These are phyloP conservation scores for Trichoderma simmonsii DNA, from an alignment of 2,329 filamentous ascomycete species.

Conservation along the genomic window DNA sequence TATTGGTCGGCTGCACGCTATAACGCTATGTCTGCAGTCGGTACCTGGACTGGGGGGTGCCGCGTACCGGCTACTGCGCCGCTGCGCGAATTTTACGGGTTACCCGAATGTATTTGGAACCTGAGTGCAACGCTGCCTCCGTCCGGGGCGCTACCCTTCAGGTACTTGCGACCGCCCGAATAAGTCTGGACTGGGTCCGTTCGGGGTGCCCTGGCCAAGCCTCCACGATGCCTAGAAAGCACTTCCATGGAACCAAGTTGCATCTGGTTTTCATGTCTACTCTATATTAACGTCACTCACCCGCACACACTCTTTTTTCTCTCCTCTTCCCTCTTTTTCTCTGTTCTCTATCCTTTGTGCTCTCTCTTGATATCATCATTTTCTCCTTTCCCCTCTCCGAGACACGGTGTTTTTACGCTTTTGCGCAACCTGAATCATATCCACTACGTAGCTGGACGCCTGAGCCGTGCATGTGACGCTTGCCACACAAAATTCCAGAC, in stretches of 20 bases:
- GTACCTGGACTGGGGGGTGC: background rate
- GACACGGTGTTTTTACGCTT: background rate
- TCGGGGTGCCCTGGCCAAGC: background rate
- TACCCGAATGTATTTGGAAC: background rate
- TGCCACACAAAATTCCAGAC: slow-evolving; percentile 6
- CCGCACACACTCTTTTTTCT: background rate
- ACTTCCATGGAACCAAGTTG: background rate
- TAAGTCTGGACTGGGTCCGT: background rate
- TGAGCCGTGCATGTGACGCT: slow-evolving; percentile 13
- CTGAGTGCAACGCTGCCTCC: background rate
- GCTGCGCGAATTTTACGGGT: background rate
- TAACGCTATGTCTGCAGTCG: background rate
- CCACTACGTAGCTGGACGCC: background rate
- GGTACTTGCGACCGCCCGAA: background rate
- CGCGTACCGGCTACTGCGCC: background rate
- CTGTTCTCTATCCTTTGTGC: background rate
- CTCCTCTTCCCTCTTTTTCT: background rate
- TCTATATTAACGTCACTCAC: background rate
- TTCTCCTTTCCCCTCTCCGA: background rate
- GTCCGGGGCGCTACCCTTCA: background rate
- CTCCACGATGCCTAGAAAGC: background rate
- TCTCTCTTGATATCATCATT: background rate
- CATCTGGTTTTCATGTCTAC: background rate
- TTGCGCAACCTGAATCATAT: background rate
- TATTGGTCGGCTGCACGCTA: background rate